Conservation (phyloP, 202 grass and related monocot genomes). For the Brachypodium distachyon region DNA sequence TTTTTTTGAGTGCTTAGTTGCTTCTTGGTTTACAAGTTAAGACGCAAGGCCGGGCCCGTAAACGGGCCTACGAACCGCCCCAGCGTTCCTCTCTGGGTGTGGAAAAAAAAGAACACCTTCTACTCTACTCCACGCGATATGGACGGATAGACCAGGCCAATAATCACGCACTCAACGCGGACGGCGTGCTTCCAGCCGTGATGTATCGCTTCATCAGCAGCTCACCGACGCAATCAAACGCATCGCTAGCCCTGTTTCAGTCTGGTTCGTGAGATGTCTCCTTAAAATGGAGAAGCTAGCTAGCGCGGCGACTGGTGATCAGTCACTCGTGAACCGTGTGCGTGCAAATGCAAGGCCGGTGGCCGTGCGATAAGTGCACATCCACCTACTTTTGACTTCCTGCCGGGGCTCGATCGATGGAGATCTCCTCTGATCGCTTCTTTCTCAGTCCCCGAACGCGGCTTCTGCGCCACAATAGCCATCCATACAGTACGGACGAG, state of each 20-base stretch:
- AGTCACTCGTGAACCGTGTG: no score
- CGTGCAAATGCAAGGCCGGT: no score
- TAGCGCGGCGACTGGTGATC: no score
- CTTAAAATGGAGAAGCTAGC: neutral
- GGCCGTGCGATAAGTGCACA: neutral
- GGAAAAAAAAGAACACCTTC: no score
- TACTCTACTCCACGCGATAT: constrained; percentile 55
- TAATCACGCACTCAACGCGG: neutral
- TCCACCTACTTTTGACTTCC: neutral
- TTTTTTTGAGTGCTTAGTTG: neutral
- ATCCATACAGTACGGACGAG: no score
- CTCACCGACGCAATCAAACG: neutral
- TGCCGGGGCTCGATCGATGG: no score
- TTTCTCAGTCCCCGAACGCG: constrained; percentile 8
- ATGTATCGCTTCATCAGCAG: no score
- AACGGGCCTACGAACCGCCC: neutral
- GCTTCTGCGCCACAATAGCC: neutral
- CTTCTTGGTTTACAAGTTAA: neutral
- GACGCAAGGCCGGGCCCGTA: no score
- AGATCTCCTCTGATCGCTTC: neutral
- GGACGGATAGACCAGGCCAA: neutral
- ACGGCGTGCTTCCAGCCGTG: no score
- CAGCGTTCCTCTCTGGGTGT: no score
- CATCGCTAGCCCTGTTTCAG: no score
- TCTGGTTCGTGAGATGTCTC: no score